A percentile compares a stretch with the other conserved stretches of the same genome.
These are phyloP conservation scores for Fraxinus albicans DNA, from an alignment of 305 asterid species.

Conservation along the genomic window DNA sequence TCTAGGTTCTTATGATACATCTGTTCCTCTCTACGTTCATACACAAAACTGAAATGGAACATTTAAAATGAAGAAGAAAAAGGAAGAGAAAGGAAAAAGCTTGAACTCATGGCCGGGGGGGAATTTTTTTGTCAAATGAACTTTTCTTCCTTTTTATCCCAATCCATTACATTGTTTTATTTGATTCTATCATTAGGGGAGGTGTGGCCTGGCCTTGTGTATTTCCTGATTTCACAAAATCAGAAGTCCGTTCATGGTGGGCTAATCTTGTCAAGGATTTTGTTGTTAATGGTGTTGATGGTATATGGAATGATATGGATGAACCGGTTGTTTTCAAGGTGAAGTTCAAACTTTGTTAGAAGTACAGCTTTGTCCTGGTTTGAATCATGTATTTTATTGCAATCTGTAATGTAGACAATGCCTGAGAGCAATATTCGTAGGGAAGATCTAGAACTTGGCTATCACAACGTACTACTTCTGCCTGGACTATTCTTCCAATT, in stretches of 20 bases:
- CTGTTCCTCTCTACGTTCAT: neutral
- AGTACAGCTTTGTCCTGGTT: neutral
- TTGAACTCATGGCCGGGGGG: no score
- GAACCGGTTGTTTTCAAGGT: slow-evolving; percentile 97
- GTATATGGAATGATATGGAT: slow-evolving; percentile 99
- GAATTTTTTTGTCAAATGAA: neutral
- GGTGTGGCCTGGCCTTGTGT: slow-evolving; percentile 99
- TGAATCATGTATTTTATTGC: slow-evolving; percentile 28
- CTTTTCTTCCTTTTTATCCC: slow-evolving; percentile 1
- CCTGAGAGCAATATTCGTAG: slow-evolving; percentile 85
- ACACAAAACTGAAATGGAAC: neutral
- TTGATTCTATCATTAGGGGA: slow-evolving; percentile 49
- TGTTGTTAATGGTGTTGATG: slow-evolving; percentile 76
- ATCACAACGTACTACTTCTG: slow-evolving; percentile 70
- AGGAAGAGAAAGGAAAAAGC: no score
- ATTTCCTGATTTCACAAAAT: slow-evolving; percentile 85
- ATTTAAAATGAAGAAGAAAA: neutral
- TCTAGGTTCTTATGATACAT: slow-evolving; percentile 44
- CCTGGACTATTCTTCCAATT: slow-evolving; percentile 9
- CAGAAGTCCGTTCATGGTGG: slow-evolving; percentile 89
- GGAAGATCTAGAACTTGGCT: slow-evolving; percentile 92
- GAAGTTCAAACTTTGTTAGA: slow-evolving; percentile 25
- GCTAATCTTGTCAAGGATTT: slow-evolving; percentile 77
- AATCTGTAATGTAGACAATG: slow-evolving; percentile 93
- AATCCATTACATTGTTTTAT: slow-evolving; percentile 10